Conservation (phyloP, 352 stramenopile species). For the Globisporangium spinosum region DNA sequence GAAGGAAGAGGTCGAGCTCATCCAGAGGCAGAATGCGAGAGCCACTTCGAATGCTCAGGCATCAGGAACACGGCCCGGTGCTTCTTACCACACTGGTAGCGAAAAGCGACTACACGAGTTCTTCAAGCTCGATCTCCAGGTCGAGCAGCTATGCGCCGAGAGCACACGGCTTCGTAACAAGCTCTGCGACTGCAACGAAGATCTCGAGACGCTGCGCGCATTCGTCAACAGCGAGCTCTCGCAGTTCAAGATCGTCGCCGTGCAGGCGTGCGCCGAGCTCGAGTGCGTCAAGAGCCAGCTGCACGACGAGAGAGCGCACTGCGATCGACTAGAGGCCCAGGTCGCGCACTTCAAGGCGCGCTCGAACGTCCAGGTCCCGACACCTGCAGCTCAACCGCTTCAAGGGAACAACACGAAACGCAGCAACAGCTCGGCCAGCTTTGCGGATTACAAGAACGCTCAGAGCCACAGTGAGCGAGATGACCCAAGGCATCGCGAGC, state of each 20-base stretch:
- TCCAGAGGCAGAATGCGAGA: slow-evolving; percentile 8
- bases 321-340: slow-evolving; percentile 28
- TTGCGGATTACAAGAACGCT: neutral
- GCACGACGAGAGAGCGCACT: slow-evolving; percentile 30
- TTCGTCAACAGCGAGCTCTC: slow-evolving; percentile 26
- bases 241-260: slow-evolving; percentile 27
- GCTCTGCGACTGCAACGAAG: slow-evolving; percentile 16
- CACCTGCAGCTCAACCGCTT: neutral
- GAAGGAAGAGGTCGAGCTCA: slow-evolving; percentile 50
- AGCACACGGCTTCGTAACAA: slow-evolving; percentile 30
- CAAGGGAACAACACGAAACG: neutral
- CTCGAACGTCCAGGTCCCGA: neutral
- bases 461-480: neutral
- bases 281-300: slow-evolving; percentile 36
- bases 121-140: slow-evolving; percentile 44
- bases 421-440: neutral
- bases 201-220: slow-evolving; percentile 13
- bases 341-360: slow-evolving; percentile 25
- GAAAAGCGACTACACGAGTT: slow-evolving; percentile 28
- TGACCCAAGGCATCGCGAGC: neutral
- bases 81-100: neutral
- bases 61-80: neutral
- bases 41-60: neutral
- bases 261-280: slow-evolving; percentile 39
- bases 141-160: slow-evolving; percentile 40